A percentile compares a stretch with the other conserved stretches of the same genome.
phyloP scores from a whole-genome alignment of 148 eudicot species.

The Cornus kousa region DNA sequence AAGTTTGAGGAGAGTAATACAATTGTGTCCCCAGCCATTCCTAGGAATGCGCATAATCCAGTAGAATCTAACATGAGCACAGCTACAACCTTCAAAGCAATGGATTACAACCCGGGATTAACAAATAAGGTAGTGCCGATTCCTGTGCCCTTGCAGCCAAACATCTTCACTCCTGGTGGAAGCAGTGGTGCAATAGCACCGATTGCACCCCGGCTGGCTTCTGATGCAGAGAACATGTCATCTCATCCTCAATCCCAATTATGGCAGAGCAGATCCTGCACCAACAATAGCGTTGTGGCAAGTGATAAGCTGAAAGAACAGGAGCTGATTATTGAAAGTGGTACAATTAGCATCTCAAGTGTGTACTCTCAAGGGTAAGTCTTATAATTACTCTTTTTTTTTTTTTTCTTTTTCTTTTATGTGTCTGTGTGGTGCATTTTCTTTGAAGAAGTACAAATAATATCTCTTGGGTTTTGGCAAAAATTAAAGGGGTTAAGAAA shows the following conservation, averaged over 20 bases:
- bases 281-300: conserved; percentile 31
- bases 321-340: conserved; percentile 71
- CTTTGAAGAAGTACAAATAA: neutral
- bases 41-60: conserved; percentile 32
- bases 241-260: conserved; percentile 50
- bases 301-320: conserved; percentile 52
- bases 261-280: conserved; percentile 43
- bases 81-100: conserved; percentile 35
- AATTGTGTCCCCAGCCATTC: conserved; percentile 30
- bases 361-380: conserved; percentile 85
- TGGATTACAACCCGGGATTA: conserved; percentile 38
- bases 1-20: conserved; percentile 49
- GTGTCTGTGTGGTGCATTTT: neutral
- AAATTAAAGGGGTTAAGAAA: neutral
- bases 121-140: conserved; percentile 32
- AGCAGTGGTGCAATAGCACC: conserved; percentile 31
- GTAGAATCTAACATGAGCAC: conserved; percentile 40
- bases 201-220: conserved; percentile 31
- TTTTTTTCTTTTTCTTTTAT: neutral
- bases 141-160: conserved; percentile 38
- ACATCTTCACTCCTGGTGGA: conserved; percentile 39
- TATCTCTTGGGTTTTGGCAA: neutral
- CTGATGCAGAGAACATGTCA: conserved; percentile 32
- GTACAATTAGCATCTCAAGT: conserved; percentile 84
- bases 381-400: conserved; percentile 6